A percentile compares a stretch with the other conserved stretches of the same genome.
phyloP scores from a whole-genome alignment of 805 yeast genomes.

The Kluyveromyces dobzhanskii region DNA sequence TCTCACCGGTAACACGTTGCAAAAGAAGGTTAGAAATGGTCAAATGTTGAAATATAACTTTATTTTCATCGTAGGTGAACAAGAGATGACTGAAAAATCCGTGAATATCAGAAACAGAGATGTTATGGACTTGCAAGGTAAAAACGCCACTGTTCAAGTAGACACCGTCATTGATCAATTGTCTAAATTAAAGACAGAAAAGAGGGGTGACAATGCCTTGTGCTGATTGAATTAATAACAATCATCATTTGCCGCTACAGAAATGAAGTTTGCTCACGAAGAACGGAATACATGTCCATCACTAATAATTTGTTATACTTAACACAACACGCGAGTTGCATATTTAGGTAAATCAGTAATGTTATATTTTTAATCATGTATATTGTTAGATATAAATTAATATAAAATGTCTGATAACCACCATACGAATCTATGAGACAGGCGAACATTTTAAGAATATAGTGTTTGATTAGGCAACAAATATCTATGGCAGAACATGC shows the following conservation, averaged over 20 bases:
- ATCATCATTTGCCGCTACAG: too few species aligned
- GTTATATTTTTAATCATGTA: background rate
- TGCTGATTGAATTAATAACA: constrained; percentile 13
- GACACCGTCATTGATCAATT: constrained; percentile 67
- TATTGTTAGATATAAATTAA: background rate
- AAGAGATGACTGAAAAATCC: constrained; percentile 67
- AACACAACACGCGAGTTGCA: too few species aligned
- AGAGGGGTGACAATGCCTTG: constrained; percentile 61
- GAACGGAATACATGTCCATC: too few species aligned
- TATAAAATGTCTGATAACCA: background rate
- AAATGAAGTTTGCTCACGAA: too few species aligned
- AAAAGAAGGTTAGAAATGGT: constrained; percentile 96
- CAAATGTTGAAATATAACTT: constrained; percentile 92
- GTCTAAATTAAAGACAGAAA: constrained; percentile 56
- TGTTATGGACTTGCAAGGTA: constrained; percentile 84
- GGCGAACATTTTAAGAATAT: too few species aligned
- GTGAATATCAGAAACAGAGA: constrained; percentile 98
- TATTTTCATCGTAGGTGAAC: constrained; percentile 94
- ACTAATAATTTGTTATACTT: too few species aligned
- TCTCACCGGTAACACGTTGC: constrained; percentile 89
- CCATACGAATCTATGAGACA: too few species aligned
- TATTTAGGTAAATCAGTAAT: too few species aligned
- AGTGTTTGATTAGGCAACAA: too few species aligned
- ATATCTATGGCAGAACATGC: too few species aligned
- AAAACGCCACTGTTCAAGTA: constrained; percentile 73